Conservation (phyloP, 345 rosid genomes). For the Camelina laxa region DNA sequence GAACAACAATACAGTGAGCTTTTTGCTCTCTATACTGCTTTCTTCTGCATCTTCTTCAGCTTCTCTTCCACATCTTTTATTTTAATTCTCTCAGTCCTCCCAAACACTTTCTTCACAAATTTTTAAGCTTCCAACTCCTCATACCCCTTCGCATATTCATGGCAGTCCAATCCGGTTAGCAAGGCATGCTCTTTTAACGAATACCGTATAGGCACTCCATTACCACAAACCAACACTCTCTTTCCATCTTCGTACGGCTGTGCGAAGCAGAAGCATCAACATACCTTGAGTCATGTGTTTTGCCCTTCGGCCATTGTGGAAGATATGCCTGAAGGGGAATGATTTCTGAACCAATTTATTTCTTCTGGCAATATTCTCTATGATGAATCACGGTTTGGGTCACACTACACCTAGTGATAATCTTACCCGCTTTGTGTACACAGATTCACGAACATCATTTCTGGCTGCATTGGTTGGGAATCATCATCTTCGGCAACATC, state of each 20-base stretch:
- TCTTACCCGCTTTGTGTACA: too few species aligned
- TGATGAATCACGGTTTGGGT: not conserved
- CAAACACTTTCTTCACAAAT: not conserved
- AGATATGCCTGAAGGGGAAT: not conserved
- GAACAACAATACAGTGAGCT: too few species aligned
- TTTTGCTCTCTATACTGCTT: too few species aligned
- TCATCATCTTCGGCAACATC: too few species aligned
- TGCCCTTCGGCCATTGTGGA: not conserved
- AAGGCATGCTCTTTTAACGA: not conserved
- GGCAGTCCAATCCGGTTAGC: not conserved
- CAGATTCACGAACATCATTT: too few species aligned
- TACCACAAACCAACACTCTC: not conserved
- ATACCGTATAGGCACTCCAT: not conserved
- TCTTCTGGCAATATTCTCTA: not conserved
- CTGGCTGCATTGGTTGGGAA: too few species aligned
- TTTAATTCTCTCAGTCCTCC: not conserved
- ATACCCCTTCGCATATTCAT: not conserved
- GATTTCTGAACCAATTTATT: not conserved
- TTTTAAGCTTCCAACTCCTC: not conserved
- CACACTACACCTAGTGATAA: not conserved
- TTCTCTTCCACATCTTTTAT: not conserved
- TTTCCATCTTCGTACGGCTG: not conserved
- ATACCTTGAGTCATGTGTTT: too few species aligned
- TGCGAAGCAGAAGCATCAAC: not conserved
- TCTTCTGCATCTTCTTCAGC: not conserved